Evolutionary conservation across 768 basidiomycete species (phyloP).

Genomic region (Hypsizygus marmoreus): DNA sequence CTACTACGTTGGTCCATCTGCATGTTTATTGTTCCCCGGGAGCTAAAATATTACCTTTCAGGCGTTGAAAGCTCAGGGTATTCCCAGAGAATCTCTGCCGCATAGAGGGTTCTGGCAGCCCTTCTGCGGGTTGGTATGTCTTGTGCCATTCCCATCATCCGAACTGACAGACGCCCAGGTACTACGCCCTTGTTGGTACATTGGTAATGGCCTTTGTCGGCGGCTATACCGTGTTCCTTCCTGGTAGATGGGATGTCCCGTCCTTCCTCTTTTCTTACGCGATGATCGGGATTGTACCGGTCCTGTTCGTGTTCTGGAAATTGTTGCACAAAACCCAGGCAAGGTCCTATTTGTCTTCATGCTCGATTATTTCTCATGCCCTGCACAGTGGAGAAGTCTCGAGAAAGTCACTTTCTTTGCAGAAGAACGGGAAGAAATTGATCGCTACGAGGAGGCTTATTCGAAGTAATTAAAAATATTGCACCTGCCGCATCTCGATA

Average conservation of each 20-base stretch:
- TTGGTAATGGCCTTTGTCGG: constrained; percentile 48
- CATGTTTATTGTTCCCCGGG: too few relatives aligned
- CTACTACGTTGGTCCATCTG: constrained; percentile 35
- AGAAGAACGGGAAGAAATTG: constrained; percentile 41
- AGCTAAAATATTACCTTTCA: constrained; percentile 19
- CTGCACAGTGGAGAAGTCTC: constrained; percentile 38
- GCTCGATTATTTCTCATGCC: neutral
- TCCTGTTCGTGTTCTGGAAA: constrained; percentile 49
- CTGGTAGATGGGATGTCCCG: constrained; percentile 48
- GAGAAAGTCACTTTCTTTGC: constrained; percentile 47
- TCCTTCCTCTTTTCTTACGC: constrained; percentile 52
- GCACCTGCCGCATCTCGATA: too few relatives aligned
- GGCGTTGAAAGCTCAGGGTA: constrained; percentile 47
- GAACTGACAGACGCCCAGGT: constrained; percentile 27
- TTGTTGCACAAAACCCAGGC: constrained; percentile 42
- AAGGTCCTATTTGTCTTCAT: constrained; percentile 5
- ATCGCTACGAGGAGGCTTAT: constrained; percentile 41
- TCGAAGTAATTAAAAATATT: constrained; percentile 7
- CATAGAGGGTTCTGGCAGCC: constrained; percentile 52
- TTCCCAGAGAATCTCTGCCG: constrained; percentile 45
- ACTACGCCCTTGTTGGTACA: constrained; percentile 46
- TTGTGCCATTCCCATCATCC: neutral
- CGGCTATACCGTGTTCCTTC: constrained; percentile 54
- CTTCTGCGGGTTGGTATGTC: constrained; percentile 42
- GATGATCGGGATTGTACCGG: constrained; percentile 44